These are phyloP conservation scores for Trichophyton equinum DNA, from an alignment of 2,329 filamentous ascomycete species.

Conservation along the genomic window DNA sequence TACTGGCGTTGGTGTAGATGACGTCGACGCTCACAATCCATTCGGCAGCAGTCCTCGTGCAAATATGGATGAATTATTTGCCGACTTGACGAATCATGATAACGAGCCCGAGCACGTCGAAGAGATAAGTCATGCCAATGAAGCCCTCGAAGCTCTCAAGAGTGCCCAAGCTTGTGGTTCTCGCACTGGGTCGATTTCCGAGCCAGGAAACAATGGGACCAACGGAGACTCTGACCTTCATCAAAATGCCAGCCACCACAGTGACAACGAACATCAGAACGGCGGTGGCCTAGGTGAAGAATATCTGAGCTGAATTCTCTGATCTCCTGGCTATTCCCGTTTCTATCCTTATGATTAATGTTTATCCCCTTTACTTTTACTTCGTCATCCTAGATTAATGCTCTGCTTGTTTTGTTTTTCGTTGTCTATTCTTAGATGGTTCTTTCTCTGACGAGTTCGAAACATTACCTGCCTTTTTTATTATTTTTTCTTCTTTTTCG, in stretches of 20 bases:
- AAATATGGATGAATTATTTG: slow-evolving; percentile 35
- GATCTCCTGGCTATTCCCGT: background rate
- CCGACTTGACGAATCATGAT: slow-evolving; percentile 36
- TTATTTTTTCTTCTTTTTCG: background rate
- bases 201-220: slow-evolving; percentile 10
- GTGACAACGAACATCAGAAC: slow-evolving; percentile 16
- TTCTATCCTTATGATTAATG: background rate
- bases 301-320: slow-evolving; percentile 14
- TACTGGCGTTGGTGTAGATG: slow-evolving; percentile 19
- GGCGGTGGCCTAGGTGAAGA: slow-evolving; percentile 18
- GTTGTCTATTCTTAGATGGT: slow-evolving; percentile 6
- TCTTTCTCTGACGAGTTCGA: background rate
- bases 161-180: slow-evolving; percentile 28
- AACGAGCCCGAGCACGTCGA: slow-evolving; percentile 20
- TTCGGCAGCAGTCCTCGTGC: slow-evolving; percentile 30
- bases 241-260: slow-evolving; percentile 16
- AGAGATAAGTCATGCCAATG: slow-evolving; percentile 36
- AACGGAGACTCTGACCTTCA: slow-evolving; percentile 16
- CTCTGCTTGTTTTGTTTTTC: slow-evolving; percentile 4
- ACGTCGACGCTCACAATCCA: slow-evolving; percentile 22
- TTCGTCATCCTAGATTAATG: slow-evolving; percentile 5
- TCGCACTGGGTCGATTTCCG: slow-evolving; percentile 19
- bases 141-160: slow-evolving; percentile 33
- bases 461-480: background rate
- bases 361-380: slow-evolving; percentile 9